Conservation (phyloP, 176 grass and related monocot genomes). For the Phragmites australis region DNA sequence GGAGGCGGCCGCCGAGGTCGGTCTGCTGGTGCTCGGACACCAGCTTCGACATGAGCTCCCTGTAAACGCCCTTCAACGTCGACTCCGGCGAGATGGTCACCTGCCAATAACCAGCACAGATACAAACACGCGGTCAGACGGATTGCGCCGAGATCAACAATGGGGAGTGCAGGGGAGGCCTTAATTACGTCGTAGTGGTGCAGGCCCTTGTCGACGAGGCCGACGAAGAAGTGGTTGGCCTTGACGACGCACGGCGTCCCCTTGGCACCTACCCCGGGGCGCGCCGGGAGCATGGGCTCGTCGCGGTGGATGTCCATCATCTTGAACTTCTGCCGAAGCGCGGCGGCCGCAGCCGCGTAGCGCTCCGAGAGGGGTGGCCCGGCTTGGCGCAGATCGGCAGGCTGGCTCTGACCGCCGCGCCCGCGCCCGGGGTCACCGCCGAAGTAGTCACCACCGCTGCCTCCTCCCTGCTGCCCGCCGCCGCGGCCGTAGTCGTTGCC, state of each 20-base stretch:
- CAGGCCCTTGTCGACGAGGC: constrained; percentile 54
- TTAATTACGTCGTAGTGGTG: constrained; percentile 69
- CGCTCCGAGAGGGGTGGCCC: neutral
- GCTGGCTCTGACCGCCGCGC: neutral
- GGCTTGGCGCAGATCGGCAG: constrained; percentile 28
- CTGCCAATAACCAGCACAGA: constrained; percentile 27
- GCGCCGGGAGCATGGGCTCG: constrained; percentile 32
- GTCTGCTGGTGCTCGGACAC: constrained; percentile 38
- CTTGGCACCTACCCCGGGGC: constrained; percentile 32
- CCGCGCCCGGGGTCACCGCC: too few species aligned
- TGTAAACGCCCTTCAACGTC: constrained; percentile 17
- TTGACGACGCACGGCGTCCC: constrained; percentile 27
- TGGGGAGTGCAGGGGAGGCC: neutral
- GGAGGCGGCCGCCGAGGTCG: constrained; percentile 38
- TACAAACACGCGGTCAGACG: neutral
- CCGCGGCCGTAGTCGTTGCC: neutral
- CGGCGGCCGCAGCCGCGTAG: neutral
- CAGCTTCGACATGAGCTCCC: constrained; percentile 46
- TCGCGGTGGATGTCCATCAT: constrained; percentile 22
- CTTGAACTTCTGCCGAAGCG: constrained; percentile 1
- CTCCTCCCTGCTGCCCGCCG: neutral
- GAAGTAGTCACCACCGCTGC: neutral
- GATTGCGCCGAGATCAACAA: neutral
- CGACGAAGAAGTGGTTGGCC: constrained; percentile 73
- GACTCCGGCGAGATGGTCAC: constrained; percentile 50